These are phyloP conservation scores for Populus tomentosa DNA, from an alignment of 441 rosid genomes.

Conservation along the genomic window DNA sequence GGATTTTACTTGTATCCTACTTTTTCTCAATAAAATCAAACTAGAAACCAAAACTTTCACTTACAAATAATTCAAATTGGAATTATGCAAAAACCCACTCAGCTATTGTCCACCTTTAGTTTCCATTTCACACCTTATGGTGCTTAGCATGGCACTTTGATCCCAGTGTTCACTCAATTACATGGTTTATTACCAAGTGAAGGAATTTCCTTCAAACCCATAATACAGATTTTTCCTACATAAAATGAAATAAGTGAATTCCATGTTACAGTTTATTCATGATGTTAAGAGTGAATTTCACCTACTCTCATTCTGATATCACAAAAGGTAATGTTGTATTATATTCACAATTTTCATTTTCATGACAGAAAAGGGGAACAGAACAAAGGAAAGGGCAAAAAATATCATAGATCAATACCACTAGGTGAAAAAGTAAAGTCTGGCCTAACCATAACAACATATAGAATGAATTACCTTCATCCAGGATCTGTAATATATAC, in stretches of 20 bases:
- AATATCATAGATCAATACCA: not conserved
- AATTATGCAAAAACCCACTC: not conserved
- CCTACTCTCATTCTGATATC: not conserved
- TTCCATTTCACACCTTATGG: not conserved
- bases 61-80: not conserved
- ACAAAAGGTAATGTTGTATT: not conserved
- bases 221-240: not conserved
- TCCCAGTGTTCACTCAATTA: not conserved
- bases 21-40: not conserved
- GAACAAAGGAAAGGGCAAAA: not conserved
- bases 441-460: not conserved
- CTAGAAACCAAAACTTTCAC: not conserved
- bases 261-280: not conserved
- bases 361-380: too few relatives aligned
- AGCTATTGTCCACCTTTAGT: not conserved
- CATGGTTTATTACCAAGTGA: not conserved
- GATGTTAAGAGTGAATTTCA: not conserved
- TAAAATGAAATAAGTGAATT: not conserved
- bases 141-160: not conserved
- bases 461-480: not conserved
- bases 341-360: not conserved
- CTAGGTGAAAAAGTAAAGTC: not conserved
- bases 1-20: not conserved
- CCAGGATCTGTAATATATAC: not conserved
- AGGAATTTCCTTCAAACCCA: not conserved